Conservation (phyloP, 2,329 filamentous ascomycete species). For the Trichoderma semiorbis region DNA sequence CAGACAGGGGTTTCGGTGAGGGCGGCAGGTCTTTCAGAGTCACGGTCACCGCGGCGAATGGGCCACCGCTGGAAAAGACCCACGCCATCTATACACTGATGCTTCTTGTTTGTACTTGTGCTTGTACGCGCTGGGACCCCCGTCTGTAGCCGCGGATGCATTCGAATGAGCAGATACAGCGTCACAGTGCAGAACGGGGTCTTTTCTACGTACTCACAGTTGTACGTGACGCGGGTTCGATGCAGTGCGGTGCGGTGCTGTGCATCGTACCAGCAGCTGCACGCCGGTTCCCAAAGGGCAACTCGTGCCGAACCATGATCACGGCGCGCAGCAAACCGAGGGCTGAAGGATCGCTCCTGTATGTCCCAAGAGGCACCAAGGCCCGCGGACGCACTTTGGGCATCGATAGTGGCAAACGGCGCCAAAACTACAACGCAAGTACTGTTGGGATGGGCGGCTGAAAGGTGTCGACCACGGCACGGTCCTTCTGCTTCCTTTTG, state of each 20-base stretch:
- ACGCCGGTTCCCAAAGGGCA: not conserved
- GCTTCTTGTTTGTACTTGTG: not conserved
- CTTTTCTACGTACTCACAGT: not conserved
- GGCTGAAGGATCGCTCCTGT: not conserved
- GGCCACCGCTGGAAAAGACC: not conserved
- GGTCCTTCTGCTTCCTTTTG: not conserved
- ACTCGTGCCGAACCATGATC: not conserved
- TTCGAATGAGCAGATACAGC: not conserved
- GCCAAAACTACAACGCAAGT: not conserved
- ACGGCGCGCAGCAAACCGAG: not conserved
- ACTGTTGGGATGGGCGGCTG: not conserved
- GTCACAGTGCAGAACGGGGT: not conserved
- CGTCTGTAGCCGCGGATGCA: not conserved
- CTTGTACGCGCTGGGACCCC: not conserved
- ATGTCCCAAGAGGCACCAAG: not conserved
- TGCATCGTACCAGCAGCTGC: not conserved
- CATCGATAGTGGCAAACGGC: not conserved
- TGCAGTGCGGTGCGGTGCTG: not conserved
- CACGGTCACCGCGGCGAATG: not conserved
- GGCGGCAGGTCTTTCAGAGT: not conserved
- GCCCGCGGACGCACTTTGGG: not conserved
- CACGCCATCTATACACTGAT: not conserved
- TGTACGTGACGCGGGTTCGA: not conserved
- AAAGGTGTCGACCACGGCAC: not conserved
- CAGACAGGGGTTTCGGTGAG: slow-evolving; percentile 9